These are phyloP conservation scores for Coniochaeta sp. DNA, from an alignment of 2,329 filamentous ascomycete species.

Conservation along the genomic window DNA sequence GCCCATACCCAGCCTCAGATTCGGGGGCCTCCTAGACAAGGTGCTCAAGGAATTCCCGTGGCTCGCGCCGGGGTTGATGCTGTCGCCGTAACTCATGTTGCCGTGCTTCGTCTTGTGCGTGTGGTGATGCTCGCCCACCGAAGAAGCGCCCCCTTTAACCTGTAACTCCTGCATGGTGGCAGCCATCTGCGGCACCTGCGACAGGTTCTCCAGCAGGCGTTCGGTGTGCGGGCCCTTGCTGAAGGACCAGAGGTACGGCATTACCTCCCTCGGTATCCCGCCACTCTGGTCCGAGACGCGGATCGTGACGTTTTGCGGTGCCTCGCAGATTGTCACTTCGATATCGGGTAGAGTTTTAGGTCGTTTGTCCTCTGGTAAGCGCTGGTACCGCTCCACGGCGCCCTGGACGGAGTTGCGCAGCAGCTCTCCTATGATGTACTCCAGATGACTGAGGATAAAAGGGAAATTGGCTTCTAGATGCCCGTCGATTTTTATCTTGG, in stretches of 20 bases:
- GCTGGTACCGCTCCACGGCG: slow-evolving; percentile 67
- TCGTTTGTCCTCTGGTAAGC: slow-evolving; percentile 30
- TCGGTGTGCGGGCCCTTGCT: slow-evolving; percentile 81
- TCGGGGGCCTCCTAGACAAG: slow-evolving; percentile 75
- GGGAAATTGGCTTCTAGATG: slow-evolving; percentile 89
- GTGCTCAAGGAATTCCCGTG: slow-evolving; percentile 66
- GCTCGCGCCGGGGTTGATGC: slow-evolving; percentile 12
- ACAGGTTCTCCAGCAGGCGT: slow-evolving; percentile 75
- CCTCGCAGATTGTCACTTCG: slow-evolving; percentile 90
- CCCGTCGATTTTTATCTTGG: slow-evolving; percentile 75
- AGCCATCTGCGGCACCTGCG: slow-evolving; percentile 81
- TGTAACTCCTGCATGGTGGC: slow-evolving; percentile 87
- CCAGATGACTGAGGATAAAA: slow-evolving; percentile 90
- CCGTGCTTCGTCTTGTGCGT: not conserved
- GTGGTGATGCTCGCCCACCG: slow-evolving; percentile 14
- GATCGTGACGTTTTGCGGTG: slow-evolving; percentile 90
- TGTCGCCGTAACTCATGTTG: slow-evolving; percentile 18
- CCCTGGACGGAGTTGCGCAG: slow-evolving; percentile 93
- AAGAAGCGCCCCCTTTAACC: slow-evolving; percentile 33
- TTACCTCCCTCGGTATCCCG: slow-evolving; percentile 75
- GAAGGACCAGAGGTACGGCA: slow-evolving; percentile 94
- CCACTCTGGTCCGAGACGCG: slow-evolving; percentile 93
- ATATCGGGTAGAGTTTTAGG: slow-evolving; percentile 55
- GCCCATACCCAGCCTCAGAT: slow-evolving; percentile 85
- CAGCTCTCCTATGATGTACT: slow-evolving; percentile 95